These are phyloP conservation scores for Zancudomyces culisetae DNA, from an alignment of 371 early-diverging fungal species.

Conservation along the genomic window DNA sequence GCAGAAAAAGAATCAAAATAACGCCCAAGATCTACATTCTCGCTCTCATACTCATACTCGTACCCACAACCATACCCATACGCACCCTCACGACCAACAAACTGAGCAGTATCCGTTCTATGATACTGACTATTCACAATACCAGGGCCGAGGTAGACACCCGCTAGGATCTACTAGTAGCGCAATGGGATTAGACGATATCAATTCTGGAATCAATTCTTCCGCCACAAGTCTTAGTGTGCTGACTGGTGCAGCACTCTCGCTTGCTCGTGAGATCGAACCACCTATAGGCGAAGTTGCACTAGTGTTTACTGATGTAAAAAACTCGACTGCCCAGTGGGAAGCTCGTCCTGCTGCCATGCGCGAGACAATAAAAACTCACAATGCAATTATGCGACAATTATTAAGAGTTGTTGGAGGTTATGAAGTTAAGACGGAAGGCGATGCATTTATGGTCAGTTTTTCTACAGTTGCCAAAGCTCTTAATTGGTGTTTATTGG, in stretches of 20 bases:
- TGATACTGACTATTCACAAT: too few relatives aligned
- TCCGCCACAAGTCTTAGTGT: too few relatives aligned
- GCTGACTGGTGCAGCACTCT: constrained; percentile 25
- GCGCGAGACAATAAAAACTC: constrained; percentile 73
- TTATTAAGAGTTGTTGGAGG: constrained; percentile 69
- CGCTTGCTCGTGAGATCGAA: constrained; percentile 51
- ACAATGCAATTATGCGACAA: constrained; percentile 70
- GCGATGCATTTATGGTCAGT: constrained; percentile 90
- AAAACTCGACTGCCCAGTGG: constrained; percentile 88
- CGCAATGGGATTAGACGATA: too few relatives aligned
- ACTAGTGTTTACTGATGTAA: constrained; percentile 89
- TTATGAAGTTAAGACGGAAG: constrained; percentile 95
- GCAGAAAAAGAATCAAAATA: not conserved
- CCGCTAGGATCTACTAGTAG: not conserved
- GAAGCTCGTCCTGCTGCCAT: constrained; percentile 70
- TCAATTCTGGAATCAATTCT: too few relatives aligned
- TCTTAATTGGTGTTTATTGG: constrained; percentile 75
- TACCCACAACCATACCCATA: too few relatives aligned
- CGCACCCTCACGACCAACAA: too few relatives aligned
- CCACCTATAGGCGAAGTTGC: constrained; percentile 77
- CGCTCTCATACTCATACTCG: not conserved
- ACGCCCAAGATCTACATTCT: not conserved
- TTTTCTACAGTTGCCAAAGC: constrained; percentile 76
- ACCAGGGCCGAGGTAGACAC: not conserved
- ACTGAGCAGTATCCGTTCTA: too few relatives aligned